Conservation (phyloP, 176 grass and related monocot species). For the Panicum miliaceum region DNA sequence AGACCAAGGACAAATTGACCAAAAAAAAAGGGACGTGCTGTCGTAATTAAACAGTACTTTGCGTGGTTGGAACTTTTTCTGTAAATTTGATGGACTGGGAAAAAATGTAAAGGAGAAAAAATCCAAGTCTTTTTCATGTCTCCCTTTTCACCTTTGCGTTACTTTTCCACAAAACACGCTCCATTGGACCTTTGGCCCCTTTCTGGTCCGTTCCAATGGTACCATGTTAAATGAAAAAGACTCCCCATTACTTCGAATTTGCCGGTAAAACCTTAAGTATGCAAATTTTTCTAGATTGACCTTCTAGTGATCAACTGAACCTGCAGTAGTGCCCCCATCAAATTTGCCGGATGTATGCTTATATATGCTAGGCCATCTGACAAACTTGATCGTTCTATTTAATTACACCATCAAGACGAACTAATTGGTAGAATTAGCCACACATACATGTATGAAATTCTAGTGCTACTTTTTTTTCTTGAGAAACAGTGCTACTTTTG, state of each 20-base stretch:
- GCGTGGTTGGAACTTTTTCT: constrained; percentile 17
- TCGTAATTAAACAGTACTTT: constrained; percentile 33
- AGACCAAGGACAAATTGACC: neutral
- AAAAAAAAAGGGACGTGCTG: constrained; percentile 5
- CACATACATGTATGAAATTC: neutral
- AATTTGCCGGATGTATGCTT: neutral
- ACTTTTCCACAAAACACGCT: constrained; percentile 37
- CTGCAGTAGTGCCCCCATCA: neutral
- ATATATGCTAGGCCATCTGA: neutral
- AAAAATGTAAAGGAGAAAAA: constrained; percentile 10
- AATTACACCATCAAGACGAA: no score
- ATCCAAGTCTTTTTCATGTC: constrained; percentile 1
- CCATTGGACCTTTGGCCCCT: constrained; percentile 2
- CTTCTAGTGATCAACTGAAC: neutral
- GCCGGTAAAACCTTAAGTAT: neutral
- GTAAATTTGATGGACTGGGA: neutral
- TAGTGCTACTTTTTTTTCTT: neutral
- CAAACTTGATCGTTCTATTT: neutral
- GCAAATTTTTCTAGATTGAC: neutral
- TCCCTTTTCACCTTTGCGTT: neutral
- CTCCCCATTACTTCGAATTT: neutral
- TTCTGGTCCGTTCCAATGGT: constrained; percentile 15
- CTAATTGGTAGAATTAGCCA: neutral
- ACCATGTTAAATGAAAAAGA: constrained; percentile 26
- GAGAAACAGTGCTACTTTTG: no score